A percentile compares a stretch with the other conserved stretches of the same genome.
Conservation (phyloP, 192 early-diverging fungal species). For the Paraglomus occultum region DNA sequence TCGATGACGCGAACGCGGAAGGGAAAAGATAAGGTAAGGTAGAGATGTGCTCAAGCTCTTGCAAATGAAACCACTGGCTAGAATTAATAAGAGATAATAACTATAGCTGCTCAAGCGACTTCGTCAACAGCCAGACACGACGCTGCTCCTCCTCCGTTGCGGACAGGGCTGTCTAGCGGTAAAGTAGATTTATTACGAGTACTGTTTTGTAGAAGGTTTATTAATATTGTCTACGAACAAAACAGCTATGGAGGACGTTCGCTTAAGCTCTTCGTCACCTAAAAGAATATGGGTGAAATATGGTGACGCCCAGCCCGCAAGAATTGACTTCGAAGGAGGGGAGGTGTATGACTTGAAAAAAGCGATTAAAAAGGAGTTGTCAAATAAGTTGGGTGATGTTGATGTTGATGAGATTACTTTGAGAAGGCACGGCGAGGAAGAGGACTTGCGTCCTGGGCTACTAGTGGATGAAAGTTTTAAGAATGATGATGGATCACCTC, state of each 20-base stretch:
- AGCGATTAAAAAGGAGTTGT: slow-evolving; percentile 10
- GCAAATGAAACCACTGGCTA: no score
- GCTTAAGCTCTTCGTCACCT: background rate
- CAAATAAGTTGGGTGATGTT: slow-evolving; percentile 12
- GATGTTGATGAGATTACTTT: background rate
- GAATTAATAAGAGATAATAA: no score
- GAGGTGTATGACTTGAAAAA: slow-evolving; percentile 9
- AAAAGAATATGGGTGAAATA: slow-evolving; percentile 12
- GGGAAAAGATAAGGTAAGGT: no score
- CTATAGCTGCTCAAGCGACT: no score
- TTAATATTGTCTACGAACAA: slow-evolving; percentile 13
- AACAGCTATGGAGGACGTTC: background rate
- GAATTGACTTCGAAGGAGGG: background rate
- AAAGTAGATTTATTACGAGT: slow-evolving; percentile 26
- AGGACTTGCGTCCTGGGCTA: background rate
- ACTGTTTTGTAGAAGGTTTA: slow-evolving; percentile 5
- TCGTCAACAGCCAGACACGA: no score
- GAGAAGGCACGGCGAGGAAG: slow-evolving; percentile 14
- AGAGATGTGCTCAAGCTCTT: no score
- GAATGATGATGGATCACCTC: no score
- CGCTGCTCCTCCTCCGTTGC: slow-evolving; percentile 4
- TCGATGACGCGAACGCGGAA: no score
- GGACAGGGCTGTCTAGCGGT: slow-evolving; percentile 20
- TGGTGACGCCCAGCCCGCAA: background rate
- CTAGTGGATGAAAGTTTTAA: no score